A percentile compares a stretch with the other conserved stretches of the same genome.
These are phyloP conservation scores for Ajuga chamaepitys DNA, from an alignment of 257 asterid genomes.

Conservation along the genomic window DNA sequence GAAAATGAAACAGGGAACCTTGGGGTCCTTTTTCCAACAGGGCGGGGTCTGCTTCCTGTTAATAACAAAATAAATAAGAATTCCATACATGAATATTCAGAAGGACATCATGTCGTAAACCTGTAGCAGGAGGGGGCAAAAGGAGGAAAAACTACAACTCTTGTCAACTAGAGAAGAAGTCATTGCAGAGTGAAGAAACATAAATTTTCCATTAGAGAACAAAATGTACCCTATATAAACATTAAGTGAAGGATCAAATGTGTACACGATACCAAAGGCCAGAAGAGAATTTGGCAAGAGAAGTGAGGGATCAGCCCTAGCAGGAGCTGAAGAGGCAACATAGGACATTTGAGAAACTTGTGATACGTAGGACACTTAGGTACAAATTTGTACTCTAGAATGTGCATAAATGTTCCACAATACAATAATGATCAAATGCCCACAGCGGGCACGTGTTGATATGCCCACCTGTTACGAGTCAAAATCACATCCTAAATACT, in stretches of 20 bases:
- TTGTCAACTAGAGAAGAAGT: neutral
- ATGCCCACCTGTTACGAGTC: too few species aligned
- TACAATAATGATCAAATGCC: too few species aligned
- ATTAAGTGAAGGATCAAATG: conserved; percentile 4
- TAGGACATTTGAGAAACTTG: neutral
- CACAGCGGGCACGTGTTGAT: too few species aligned
- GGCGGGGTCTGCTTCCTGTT: conserved; percentile 81
- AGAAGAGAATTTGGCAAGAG: neutral
- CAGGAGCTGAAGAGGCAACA: neutral
- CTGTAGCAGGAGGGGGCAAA: conserved; percentile 4
- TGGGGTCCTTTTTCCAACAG: conserved; percentile 92
- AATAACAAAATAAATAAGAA: too few species aligned
- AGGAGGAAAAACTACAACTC: neutral
- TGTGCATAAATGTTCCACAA: too few species aligned
- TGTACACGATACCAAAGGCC: neutral
- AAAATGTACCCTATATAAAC: neutral
- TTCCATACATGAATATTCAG: conserved; percentile 21
- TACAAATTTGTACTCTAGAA: neutral
- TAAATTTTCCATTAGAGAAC: neutral
- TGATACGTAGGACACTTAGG: neutral
- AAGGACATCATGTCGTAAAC: conserved; percentile 15
- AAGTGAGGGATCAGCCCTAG: neutral
- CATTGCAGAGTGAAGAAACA: neutral
- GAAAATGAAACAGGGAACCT: conserved; percentile 69
- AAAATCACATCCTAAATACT: too few species aligned